A percentile compares a stretch with the other conserved stretches of the same genome.
Evolutionary conservation across 306 rosid species (phyloP).

Genomic region (Trifolium repens): DNA sequence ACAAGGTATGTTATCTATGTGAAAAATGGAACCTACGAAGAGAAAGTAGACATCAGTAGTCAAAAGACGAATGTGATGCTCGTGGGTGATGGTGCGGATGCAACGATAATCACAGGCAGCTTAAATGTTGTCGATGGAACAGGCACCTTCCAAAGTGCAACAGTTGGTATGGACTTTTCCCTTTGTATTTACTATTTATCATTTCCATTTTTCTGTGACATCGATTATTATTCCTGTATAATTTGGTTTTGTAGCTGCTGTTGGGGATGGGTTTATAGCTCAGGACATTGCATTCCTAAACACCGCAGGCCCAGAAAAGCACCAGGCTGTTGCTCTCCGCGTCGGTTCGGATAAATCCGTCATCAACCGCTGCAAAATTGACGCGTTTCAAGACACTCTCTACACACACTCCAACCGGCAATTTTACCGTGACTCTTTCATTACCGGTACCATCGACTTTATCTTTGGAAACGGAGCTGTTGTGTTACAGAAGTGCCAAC

Average conservation of each 20-base stretch:
- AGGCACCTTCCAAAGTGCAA: conserved; percentile 54
- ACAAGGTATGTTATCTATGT: conserved; percentile 42
- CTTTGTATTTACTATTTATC: too few relatives aligned
- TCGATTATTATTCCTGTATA: not conserved
- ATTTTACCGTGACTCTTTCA: conserved; percentile 61
- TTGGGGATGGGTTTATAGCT: conserved; percentile 79
- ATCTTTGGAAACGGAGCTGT: conserved; percentile 71
- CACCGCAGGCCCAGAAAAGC: conserved; percentile 74
- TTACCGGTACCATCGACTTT: conserved; percentile 76
- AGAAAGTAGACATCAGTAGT: conserved; percentile 52
- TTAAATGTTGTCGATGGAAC: conserved; percentile 57
- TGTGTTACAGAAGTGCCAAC: conserved; percentile 62
- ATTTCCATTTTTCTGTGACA: not conserved
- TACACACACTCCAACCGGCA: conserved; percentile 67
- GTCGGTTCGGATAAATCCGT: conserved; percentile 64
- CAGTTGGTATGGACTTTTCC: conserved; percentile 43
- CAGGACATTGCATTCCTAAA: conserved; percentile 68
- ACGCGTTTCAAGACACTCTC: conserved; percentile 78
- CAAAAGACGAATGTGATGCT: conserved; percentile 60
- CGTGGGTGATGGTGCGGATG: conserved; percentile 68
- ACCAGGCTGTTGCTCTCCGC: conserved; percentile 76
- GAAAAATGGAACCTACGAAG: conserved; percentile 52
- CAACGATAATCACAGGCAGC: conserved; percentile 61
- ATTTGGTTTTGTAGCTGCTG: conserved; percentile 54
- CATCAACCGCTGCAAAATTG: conserved; percentile 68